These are phyloP conservation scores for Aphanomyces astaci DNA, from an alignment of 352 stramenopile species.

Conservation along the genomic window DNA sequence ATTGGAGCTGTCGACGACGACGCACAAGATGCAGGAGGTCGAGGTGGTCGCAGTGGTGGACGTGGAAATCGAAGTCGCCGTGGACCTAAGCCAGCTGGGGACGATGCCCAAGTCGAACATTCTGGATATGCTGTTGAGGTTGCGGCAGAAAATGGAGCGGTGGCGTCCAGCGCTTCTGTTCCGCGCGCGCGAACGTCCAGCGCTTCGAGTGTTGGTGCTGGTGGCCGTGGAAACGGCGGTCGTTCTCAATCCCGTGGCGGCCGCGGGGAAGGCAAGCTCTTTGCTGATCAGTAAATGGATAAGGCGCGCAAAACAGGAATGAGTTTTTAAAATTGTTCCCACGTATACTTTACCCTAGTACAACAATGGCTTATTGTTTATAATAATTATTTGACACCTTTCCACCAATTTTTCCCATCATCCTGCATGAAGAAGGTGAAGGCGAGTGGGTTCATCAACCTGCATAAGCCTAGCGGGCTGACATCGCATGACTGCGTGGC, in stretches of 20 bases:
- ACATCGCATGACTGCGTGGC: constrained; percentile 76
- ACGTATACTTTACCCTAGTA: background rate
- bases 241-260: background rate
- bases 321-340: background rate
- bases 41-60: constrained; percentile 18
- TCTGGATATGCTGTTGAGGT: background rate
- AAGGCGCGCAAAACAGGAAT: background rate
- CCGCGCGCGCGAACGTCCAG: background rate
- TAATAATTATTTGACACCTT: constrained; percentile 5
- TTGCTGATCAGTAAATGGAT: background rate
- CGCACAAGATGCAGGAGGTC: background rate
- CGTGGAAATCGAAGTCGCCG: constrained; percentile 7
- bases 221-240: constrained; percentile 5
- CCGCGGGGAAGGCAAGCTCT: background rate
- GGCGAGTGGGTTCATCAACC: constrained; percentile 64
- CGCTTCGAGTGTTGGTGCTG: background rate
- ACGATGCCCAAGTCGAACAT: background rate
- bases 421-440: background rate
- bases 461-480: constrained; percentile 63
- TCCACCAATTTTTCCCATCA: background rate
- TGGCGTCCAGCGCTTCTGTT: background rate
- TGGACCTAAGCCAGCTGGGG: background rate
- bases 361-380: constrained; percentile 1
- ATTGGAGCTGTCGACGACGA: background rate
- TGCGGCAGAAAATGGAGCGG: background rate